Base-by-base conservation (phyloP, 441 rosid genomes). In the Bruguiera hainesii region DNA sequence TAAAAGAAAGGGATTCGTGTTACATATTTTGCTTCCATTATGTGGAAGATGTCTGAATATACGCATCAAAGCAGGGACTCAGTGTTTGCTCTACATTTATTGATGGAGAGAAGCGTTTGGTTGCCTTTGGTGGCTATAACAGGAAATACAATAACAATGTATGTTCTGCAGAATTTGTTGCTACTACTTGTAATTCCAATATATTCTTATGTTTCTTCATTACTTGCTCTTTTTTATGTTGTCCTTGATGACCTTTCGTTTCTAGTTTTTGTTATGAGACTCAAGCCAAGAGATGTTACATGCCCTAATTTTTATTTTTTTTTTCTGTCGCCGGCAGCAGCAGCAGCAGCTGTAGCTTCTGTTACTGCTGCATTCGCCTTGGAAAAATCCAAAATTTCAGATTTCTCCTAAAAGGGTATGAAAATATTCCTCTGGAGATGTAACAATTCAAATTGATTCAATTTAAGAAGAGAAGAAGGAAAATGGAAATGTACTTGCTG, bases 301-400 rank as follows among this genome's bases (percentile, higher is more conserved):
- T 89, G 73, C 25, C 98, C 95, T 26, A 25, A 25, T 25, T 26
- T 1, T 48, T 86, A 86, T 83, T 87, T 87, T 77, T 90, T 83
- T 31, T 29, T 29, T 29, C 0, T 29, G 31, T 87, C 82, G 82
- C 89, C 99, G 60, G 91, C 96, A 52, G 98, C 99, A 65, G 98
- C 99, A 1, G 98, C 96, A 1, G 99, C 98, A 1, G 98, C 98
- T 2, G 97, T 97, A 13, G 98, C 99, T 76, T 95, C 97, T 69
- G 99, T 95, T 50, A 84, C 91, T 66, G 97, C 98, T 71, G 98
- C 98, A n/a, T 91, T 88, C 74, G 96, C 97, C 63, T 78, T 89
- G 77, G 85, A 98, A 64, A 89, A 89, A 82, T 85, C 96, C 66
- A 96, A 91, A 64, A 91, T 78, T 66, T 77, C 84, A 76, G 94